Percentiles rank a stretch among this genome's conserved stretches.
phyloP scores from a whole-genome alignment of 106 monocot genomes.

The Vanilla planifolia region DNA sequence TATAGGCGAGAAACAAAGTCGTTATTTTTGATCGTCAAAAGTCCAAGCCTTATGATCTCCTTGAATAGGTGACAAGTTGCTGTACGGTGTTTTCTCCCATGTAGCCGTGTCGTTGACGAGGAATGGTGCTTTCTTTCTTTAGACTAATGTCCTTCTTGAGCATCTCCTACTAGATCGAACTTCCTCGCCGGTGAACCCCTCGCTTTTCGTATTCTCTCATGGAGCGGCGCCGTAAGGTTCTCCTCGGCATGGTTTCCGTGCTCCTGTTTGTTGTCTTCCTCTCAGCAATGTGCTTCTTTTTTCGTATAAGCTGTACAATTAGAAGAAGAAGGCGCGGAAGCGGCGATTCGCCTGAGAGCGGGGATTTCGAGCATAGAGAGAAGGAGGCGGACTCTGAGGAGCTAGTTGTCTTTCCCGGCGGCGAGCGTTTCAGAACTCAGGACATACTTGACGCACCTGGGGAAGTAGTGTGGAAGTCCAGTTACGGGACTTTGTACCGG shows the following conservation, averaged over 20 bases:
- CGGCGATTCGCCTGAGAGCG: constrained; percentile 2
- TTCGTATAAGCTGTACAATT: neutral
- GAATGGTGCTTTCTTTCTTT: no score
- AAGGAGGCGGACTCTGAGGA: constrained; percentile 43
- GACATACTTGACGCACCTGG: constrained; percentile 86
- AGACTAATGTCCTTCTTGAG: neutral
- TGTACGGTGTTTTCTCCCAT: no score
- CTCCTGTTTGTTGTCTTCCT: constrained; percentile 16
- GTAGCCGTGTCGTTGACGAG: no score
- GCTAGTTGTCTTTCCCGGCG: constrained; percentile 55
- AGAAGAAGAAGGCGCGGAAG: neutral
- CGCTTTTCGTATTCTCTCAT: neutral
- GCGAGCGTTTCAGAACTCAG: constrained; percentile 49
- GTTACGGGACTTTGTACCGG: constrained; percentile 70
- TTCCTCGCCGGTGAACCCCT: neutral
- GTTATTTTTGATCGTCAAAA: no score
- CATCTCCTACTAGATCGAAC: neutral
- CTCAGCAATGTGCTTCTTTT: constrained; percentile 8
- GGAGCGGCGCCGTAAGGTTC: neutral
- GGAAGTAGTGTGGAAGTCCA: constrained; percentile 83
- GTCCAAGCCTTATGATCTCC: no score
- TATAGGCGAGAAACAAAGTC: no score
- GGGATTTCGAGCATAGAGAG: neutral
- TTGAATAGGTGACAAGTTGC: no score
- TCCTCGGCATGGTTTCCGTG: neutral